Percentiles rank a stretch among this genome's conserved stretches.
These are phyloP conservation scores for Rhodofomes roseus DNA, from an alignment of 1,284 basidiomycete genomes.

Conservation along the genomic window DNA sequence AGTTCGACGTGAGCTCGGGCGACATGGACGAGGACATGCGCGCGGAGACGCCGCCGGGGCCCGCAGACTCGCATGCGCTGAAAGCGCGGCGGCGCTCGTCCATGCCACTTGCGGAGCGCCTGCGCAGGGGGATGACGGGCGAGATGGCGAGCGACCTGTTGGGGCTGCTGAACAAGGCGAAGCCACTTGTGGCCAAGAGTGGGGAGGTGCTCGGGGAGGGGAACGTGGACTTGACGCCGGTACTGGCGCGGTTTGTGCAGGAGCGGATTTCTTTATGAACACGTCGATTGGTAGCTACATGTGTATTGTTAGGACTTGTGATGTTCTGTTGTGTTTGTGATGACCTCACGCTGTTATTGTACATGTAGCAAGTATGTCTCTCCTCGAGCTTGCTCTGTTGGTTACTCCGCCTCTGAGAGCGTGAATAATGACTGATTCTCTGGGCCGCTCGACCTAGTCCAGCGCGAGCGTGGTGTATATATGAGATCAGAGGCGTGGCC, in stretches of 20 bases:
- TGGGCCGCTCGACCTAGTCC: no score
- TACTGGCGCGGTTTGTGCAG: conserved; percentile 62
- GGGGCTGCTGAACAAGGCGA: conserved; percentile 60
- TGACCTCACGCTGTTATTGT: conserved; percentile 2
- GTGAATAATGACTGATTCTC: neutral
- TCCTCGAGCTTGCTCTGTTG: neutral
- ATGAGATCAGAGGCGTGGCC: no score
- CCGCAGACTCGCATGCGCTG: conserved; percentile 32
- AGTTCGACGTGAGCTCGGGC: conserved; percentile 43
- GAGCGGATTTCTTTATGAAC: conserved; percentile 42
- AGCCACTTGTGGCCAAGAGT: conserved; percentile 54
- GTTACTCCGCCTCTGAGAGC: neutral
- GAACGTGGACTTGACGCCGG: conserved; percentile 50
- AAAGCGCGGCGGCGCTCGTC: conserved; percentile 39
- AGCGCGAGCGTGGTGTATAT: no score
- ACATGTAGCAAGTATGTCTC: conserved; percentile 1
- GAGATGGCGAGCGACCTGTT: conserved; percentile 76
- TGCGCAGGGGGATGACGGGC: conserved; percentile 70
- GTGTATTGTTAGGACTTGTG: neutral
- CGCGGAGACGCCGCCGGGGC: conserved; percentile 14
- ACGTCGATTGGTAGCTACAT: conserved; percentile 1
- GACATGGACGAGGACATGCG: conserved; percentile 42
- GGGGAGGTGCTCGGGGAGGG: conserved; percentile 38
- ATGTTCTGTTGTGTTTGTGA: no score
- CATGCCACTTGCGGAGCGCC: conserved; percentile 54